Percentiles rank a stretch among this genome's conserved stretches.
Conservation (phyloP, 768 basidiomycete genomes). For the Hygrophorus russula region DNA sequence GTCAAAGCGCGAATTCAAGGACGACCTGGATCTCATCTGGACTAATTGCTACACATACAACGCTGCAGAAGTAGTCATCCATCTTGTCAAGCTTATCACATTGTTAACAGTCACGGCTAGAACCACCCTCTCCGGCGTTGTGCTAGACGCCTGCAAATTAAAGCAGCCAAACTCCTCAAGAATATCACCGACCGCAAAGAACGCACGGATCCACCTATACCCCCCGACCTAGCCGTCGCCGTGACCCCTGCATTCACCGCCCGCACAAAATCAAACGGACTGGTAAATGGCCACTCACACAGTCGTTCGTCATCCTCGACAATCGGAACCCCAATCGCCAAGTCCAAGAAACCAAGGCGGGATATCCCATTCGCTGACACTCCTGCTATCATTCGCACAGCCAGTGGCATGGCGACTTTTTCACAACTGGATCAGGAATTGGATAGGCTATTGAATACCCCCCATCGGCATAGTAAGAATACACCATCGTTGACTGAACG, state of each 20-base stretch:
- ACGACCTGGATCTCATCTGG: conserved; percentile 96
- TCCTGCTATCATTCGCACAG: conserved; percentile 58
- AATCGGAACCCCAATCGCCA: conserved; percentile 17
- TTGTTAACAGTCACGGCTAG: conserved; percentile 4
- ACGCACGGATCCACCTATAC: conserved; percentile 59
- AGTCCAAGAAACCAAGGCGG: conserved; percentile 19
- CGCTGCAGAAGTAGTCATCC: conserved; percentile 64
- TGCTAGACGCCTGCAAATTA: conserved; percentile 69
- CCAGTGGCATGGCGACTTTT: conserved; percentile 65
- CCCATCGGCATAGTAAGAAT: not conserved
- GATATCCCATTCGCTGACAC: conserved; percentile 53
- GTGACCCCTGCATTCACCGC: conserved; percentile 6
- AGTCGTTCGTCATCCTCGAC: conserved; percentile 29
- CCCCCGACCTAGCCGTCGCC: conserved; percentile 17
- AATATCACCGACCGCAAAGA: conserved; percentile 87
- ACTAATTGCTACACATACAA: conserved; percentile 92
- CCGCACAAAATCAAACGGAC: conserved; percentile 28
- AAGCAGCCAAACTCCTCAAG: conserved; percentile 77
- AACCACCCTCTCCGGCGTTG: conserved; percentile 86
- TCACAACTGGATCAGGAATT: conserved; percentile 45
- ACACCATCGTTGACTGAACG: conserved; percentile 14
- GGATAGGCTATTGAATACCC: conserved; percentile 14
- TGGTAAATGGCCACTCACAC: conserved; percentile 31
- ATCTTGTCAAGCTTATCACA: not conserved
- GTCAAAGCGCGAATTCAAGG: conserved; percentile 86